Base-by-base conservation (phyloP, 805 yeast species). In the Candida pini region DNA sequence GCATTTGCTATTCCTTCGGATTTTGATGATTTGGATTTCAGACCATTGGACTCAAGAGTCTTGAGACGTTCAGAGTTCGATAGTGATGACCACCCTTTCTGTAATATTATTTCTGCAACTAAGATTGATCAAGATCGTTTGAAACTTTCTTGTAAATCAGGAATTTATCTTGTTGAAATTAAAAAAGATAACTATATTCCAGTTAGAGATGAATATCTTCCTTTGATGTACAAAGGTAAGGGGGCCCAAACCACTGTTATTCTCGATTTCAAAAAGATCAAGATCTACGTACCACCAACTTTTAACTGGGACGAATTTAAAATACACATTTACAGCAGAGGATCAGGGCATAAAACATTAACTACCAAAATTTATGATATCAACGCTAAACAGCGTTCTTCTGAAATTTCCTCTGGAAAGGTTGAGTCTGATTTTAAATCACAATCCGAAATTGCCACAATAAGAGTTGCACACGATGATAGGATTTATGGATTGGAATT, bases 401-500 rank as follows among this genome's bases (percentile, higher is more conserved):
- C 64, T 19, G 27, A 26, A 4, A 34, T 27, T 10, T n/a, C 39
- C 12, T 54, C 56, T 18, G 34, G 23, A 4, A 40, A 40, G 2
- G 26, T 40, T 8, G 38, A 34, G n/a, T 33, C 43, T 8, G 23
- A 40, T 4, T 36, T 48, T 8, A 36, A 40, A 9, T 50, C 53
- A 7, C 30, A 38, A 2, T 47, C 39, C 14, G 33, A 27, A 7
- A 37, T 83, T 2, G 56, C 53, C n/a, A 66, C 65, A 32, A 70
- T 88, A 1, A 68, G 86, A 37, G 70, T 88, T 0, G 81, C 75
- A 44, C 76, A 79, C 45, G 96, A 96, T 2, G 54, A 61, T 15
- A 92, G 94, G 0, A 58, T 92, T 14, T 96, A 89, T 58, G 97
- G 97, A 5, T 48, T 90, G 10, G 74, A 77, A 38, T 68, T 88